Evolutionary conservation across 805 yeast genomes (phyloP).

Genomic region (Komagataella pastoris): DNA sequence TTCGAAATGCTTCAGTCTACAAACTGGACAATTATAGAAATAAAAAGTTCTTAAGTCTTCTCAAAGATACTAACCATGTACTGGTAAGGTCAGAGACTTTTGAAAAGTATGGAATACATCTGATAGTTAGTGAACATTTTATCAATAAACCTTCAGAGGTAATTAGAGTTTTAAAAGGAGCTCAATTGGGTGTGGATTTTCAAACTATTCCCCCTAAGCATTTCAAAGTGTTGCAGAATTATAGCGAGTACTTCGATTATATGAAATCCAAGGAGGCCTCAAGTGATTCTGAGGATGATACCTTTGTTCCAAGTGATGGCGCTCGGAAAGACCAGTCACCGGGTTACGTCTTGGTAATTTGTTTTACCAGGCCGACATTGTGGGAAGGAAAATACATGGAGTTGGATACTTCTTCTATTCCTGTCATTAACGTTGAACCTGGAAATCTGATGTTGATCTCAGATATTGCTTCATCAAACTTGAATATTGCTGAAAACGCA

Average conservation of each 20-base stretch:
- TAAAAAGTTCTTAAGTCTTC: slow-evolving; percentile 37
- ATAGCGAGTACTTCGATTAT: slow-evolving; percentile 9
- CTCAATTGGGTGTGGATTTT: slow-evolving; percentile 39
- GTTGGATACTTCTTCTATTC: slow-evolving; percentile 30
- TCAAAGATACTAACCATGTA: slow-evolving; percentile 59
- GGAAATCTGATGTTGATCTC: slow-evolving; percentile 59
- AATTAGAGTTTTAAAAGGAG: slow-evolving; percentile 27
- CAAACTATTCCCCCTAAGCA: slow-evolving; percentile 19
- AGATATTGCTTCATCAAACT: slow-evolving; percentile 43
- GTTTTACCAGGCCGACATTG: slow-evolving; percentile 72
- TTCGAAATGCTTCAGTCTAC: slow-evolving; percentile 60
- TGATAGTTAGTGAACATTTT: slow-evolving; percentile 59
- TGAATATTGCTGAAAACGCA: slow-evolving; percentile 40
- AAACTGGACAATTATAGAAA: slow-evolving; percentile 36
- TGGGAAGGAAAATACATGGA: slow-evolving; percentile 80
- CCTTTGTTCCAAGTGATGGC: not conserved
- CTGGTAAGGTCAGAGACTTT: slow-evolving; percentile 56
- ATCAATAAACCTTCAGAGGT: slow-evolving; percentile 27
- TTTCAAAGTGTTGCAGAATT: slow-evolving; percentile 15
- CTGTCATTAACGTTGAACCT: slow-evolving; percentile 43
- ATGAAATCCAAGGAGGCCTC: slow-evolving; percentile 1
- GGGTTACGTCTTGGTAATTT: slow-evolving; percentile 60
- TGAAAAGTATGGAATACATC: slow-evolving; percentile 65
- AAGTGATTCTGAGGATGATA: slow-evolving; percentile 8
- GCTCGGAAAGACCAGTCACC: not conserved